These are phyloP conservation scores for Lachancea lanzarotensis DNA, from an alignment of 805 yeast species.

Conservation along the genomic window DNA sequence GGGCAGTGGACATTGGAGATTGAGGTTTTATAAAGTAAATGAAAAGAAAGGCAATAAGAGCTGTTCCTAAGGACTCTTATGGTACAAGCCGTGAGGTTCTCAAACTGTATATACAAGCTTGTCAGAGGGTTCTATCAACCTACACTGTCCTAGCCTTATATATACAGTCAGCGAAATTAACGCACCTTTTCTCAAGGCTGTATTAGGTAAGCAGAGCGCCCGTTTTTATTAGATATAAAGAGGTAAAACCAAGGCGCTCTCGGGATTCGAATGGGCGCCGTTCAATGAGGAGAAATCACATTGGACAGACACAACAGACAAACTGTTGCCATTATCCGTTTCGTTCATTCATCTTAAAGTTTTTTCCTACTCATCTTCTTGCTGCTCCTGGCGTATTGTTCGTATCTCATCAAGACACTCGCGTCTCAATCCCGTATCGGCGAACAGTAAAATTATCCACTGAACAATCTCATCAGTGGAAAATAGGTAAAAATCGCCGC, in stretches of 20 bases:
- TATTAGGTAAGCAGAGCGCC: not conserved
- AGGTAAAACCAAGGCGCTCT: not conserved
- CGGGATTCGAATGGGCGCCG: not conserved
- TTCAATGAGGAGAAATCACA: not conserved
- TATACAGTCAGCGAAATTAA: not conserved
- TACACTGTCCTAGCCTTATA: not conserved
- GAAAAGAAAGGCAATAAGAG: too few species aligned
- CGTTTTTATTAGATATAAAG: too few species aligned
- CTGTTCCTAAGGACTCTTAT: too few species aligned
- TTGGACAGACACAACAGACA: too few species aligned
- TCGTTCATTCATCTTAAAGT: too few species aligned
- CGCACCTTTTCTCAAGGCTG: constrained; percentile 4
- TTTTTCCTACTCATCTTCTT: not conserved
- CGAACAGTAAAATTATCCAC: constrained; percentile 35
- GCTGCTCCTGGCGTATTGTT: constrained; percentile 41
- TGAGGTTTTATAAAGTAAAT: not conserved
- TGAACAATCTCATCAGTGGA: constrained; percentile 33
- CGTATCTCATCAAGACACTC: constrained; percentile 34
- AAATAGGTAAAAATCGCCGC: constrained; percentile 37
- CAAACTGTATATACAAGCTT: not conserved
- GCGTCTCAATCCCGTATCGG: constrained; percentile 35
- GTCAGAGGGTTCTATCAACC: not conserved
- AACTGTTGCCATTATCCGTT: too few species aligned
- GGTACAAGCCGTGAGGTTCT: too few species aligned
- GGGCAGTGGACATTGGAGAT: constrained; percentile 37